Evolutionary conservation across 495 filamentous ascomycete genomes (phyloP), one percentile per base, ranked within the genome.

Genomic region (Neurospora sp.): DNA sequence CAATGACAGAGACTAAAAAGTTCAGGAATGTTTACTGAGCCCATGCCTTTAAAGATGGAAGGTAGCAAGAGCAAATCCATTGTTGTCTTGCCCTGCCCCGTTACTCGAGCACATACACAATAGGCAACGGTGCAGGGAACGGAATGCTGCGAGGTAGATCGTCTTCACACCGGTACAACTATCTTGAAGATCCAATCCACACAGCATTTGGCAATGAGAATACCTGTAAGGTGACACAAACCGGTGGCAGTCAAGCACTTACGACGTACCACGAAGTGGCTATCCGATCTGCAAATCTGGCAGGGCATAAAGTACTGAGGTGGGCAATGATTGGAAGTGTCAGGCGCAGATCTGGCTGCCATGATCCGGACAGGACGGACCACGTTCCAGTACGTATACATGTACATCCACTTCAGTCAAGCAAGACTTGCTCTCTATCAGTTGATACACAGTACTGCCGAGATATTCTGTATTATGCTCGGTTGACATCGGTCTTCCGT

Each of bases 321-420:
- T 69, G 42, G 31, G 42, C 42, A 70, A 53, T 59, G 42, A 75
- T 68, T 38, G 44, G 70, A 59, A 45, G 37, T 17, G 31, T 39
- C 35, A 20, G 16, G 20, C 70, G 40, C 27, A 75, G 48, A 70
- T 74, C 73, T 76, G 31, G 53, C 48, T 68, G 69, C 75, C 72
- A 72, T 74, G 70, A 76, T 65, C 73, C 70, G 70, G 53, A 37
- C 70, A 59, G 59, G 71, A 69, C 53, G 69, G 69, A 73, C 8
- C 27, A 65, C 35, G 53, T 37, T 4, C 27, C 27, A 17, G 14
- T 27, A 65, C 27, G 31, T 65, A 16, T 35, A 65, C 14, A 65
- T 37, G 27, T 16, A 17, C 53, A 65, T 65, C 53, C 35, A 16
- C 53, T 17, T 65, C 53, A 35, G 27, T 35, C 27, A 17, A 35